Evolutionary conservation across 2,329 filamentous ascomycete genomes (phyloP), one percentile per base, ranked within the genome.

Genomic region (Trichoderma arundinaceum): DNA sequence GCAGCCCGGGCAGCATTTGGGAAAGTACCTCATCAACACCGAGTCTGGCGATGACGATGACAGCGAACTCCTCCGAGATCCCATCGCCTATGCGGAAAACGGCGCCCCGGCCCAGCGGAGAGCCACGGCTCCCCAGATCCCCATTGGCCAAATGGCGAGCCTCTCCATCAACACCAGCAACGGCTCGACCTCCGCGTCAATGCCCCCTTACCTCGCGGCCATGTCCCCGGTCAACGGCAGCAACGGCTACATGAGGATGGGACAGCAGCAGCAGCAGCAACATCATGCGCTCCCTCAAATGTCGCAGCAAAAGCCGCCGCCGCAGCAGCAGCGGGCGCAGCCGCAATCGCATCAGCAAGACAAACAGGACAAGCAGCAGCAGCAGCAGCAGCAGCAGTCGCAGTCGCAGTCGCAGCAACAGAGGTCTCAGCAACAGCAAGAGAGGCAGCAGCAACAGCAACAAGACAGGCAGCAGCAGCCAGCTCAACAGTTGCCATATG

Each of bases 21-120:
- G 90, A 70, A 92, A 92, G 76, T 86, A 87, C 2, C 80, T 92
- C 58, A 93, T 93, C 76, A 89, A 86, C 69, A 86, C 90, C 71
- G 87, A 91, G 72, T 75, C 74, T 22, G 83, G 84, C 15, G 87
- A 86, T 33, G 85, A 88, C 57, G 85, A 88, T 57, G 90, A 90
- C 2, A 86, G 84, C 39, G 85, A 89, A 70, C 81, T 93, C n/a
- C 81, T 92, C 52, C 89, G 90, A 66, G 88, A 92, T 63, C 87
- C 90, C 0, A 83, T 91, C 49, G 88, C 86, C 8, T 92, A 89
- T 73, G 92, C 91, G 9, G 90, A 94, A 72, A 92, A 72, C 39
- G 75, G 72, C 32, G 69, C 71, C 22, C 72, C 70, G 8, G 69
- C 71, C 22, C 82, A 85, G 70, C 88, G 92, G 62, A 87, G 89